Evolutionary conservation across 2,329 filamentous ascomycete genomes (phyloP).

Genomic region (Diaporthe sp.): DNA sequence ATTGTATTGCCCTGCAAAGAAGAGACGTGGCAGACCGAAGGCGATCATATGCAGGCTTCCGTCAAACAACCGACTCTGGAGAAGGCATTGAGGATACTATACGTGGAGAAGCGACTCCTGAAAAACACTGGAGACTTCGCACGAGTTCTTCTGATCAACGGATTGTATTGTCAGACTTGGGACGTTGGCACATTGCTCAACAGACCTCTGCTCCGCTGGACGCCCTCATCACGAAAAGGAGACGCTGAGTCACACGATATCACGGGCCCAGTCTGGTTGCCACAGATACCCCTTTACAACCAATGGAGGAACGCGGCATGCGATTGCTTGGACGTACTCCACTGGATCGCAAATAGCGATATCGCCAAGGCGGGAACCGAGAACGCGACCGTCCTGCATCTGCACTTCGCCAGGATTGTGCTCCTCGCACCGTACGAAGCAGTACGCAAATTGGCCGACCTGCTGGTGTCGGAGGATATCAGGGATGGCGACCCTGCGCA

Average conservation of each 20-base stretch:
- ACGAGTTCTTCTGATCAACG: constrained; percentile 16
- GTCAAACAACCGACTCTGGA: constrained; percentile 23
- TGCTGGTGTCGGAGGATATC: constrained; percentile 41
- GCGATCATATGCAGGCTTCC: neutral
- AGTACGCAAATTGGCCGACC: constrained; percentile 54
- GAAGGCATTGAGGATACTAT: constrained; percentile 13
- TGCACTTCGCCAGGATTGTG: constrained; percentile 64
- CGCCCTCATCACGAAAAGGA: constrained; percentile 24
- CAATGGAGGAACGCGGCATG: constrained; percentile 56
- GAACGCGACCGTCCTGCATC: constrained; percentile 64
- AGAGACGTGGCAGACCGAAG: constrained; percentile 7
- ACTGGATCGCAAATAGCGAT: constrained; percentile 66
- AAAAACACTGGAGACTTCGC: constrained; percentile 23
- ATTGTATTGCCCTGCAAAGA: constrained; percentile 29
- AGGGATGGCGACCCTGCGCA: constrained; percentile 43
- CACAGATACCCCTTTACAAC: constrained; percentile 29
- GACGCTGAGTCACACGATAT: constrained; percentile 25
- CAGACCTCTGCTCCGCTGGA: constrained; percentile 29
- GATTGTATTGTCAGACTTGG: constrained; percentile 30
- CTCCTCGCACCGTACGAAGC: constrained; percentile 59
- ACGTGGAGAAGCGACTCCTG: constrained; percentile 29
- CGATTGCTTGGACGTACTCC: constrained; percentile 63
- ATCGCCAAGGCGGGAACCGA: constrained; percentile 62
- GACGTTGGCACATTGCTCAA: constrained; percentile 11
- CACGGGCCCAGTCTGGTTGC: constrained; percentile 10